phyloP scores from a whole-genome alignment of 1,284 basidiomycete species.

The Sporisorium sorghi region DNA sequence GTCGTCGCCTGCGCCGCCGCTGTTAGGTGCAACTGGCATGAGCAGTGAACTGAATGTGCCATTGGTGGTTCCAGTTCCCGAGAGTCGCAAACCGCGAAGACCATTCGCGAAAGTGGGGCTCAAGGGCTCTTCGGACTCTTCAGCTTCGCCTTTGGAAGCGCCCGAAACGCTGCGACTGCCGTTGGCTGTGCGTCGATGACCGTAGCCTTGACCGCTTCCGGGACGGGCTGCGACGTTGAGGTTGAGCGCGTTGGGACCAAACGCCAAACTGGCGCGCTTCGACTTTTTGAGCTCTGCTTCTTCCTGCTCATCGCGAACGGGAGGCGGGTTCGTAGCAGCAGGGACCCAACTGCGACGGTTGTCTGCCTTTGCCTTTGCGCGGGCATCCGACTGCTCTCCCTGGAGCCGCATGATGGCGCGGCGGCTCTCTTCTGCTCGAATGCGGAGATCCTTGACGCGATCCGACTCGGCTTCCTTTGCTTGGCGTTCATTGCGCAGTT shows the following conservation, averaged over 20 bases:
- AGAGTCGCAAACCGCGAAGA: constrained; percentile 45
- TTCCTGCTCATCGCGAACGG: constrained; percentile 50
- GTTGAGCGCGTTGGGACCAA: constrained; percentile 56
- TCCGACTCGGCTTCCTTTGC: constrained; percentile 57
- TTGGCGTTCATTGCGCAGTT: constrained; percentile 38
- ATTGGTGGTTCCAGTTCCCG: constrained; percentile 34
- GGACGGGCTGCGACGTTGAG: constrained; percentile 22
- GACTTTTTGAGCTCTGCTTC: constrained; percentile 50
- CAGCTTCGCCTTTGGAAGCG: constrained; percentile 32
- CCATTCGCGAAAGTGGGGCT: constrained; percentile 48
- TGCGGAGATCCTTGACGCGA: constrained; percentile 61
- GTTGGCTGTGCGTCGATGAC: constrained; percentile 48
- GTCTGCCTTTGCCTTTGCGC: constrained; percentile 53
- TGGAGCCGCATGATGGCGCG: constrained; percentile 66
- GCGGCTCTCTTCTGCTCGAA: constrained; percentile 62
- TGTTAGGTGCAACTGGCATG: constrained; percentile 17
- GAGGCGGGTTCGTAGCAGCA: constrained; percentile 22
- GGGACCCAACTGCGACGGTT: constrained; percentile 52
- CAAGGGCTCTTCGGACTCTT: constrained; percentile 40
- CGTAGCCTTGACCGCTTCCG: constrained; percentile 16
- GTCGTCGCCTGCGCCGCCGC: constrained; percentile 21
- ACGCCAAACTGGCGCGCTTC: constrained; percentile 58
- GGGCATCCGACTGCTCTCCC: constrained; percentile 52
- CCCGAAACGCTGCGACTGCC: constrained; percentile 48
- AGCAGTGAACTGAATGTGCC: constrained; percentile 32